Conservation (phyloP, 306 rosid genomes). For the Parietaria judaica region DNA sequence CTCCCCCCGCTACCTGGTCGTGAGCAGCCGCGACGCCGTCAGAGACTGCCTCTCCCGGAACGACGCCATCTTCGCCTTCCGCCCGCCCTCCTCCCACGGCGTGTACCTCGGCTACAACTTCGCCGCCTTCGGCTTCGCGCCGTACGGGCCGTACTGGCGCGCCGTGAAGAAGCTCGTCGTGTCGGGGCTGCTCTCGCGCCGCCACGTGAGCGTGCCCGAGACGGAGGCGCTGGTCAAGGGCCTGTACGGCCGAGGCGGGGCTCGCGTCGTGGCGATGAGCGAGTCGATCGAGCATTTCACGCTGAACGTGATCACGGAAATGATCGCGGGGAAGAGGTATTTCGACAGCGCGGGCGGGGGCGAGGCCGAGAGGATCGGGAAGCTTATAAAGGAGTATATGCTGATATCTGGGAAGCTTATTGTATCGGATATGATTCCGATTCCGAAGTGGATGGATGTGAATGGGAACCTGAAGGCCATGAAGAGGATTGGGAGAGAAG, state of each 20-base stretch:
- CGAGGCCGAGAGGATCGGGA: conserved; percentile 32
- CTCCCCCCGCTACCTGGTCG: conserved; percentile 27
- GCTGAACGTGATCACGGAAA: conserved; percentile 29
- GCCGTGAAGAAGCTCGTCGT: conserved; percentile 31
- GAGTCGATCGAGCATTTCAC: conserved; percentile 38
- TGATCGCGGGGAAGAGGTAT: conserved; percentile 47
- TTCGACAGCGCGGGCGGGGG: conserved; percentile 35
- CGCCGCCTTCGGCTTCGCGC: conserved; percentile 42
- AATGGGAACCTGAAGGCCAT: conserved; percentile 28
- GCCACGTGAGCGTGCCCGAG: conserved; percentile 28
- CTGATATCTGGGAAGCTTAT: conserved; percentile 30
- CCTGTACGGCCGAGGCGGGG: conserved; percentile 5
- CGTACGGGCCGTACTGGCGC: conserved; percentile 37
- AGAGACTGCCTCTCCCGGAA: conserved; percentile 53
- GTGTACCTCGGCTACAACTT: conserved; percentile 36
- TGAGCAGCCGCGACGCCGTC: conserved; percentile 37
- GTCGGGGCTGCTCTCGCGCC: conserved; percentile 36
- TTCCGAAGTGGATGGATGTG: conserved; percentile 35
- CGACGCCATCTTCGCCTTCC: conserved; percentile 33
- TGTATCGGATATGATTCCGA: conserved; percentile 35
- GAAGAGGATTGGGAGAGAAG: conserved; percentile 40
- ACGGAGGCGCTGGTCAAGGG: conserved; percentile 22
- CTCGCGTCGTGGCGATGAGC: conserved; percentile 26
- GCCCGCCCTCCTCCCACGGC: conserved; percentile 39
- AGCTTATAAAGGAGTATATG: conserved; percentile 39